Evolutionary conservation across 495 filamentous ascomycete genomes (phyloP), one percentile per base, ranked within the genome.

Genomic region (Collariella sp.): DNA sequence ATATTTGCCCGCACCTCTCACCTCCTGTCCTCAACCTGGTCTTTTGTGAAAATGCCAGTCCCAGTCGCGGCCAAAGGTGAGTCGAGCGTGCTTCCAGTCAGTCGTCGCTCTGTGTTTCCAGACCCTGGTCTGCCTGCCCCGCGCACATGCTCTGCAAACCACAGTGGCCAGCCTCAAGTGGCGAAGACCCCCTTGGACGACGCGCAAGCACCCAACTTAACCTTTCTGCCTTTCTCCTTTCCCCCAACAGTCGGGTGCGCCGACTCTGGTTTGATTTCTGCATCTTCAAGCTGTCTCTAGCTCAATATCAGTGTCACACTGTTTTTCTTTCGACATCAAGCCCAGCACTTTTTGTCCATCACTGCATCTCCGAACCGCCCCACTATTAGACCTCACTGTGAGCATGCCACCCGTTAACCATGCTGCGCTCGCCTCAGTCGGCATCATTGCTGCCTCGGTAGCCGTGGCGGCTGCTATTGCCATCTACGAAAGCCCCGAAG

Each of bases 381-480:
- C 31, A 5, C 20, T 16, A 20, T 33, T 22, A 49, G 5, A 31
- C 26, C 26, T 31, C 26, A 9, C 26, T 11, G 36, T 26, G 33
- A 67, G 46, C 50, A 71, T 71, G 67, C 69, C 69, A 7, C 68
- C 75, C 60, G 66, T 71, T 74, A 78, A 78, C 66, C 72, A 76
- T 45, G 62, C 70, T 60, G 64, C 60, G 20, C 46, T 73, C 41
- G 63, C 72, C 49, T 67, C 74, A 91, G 89, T 83, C 61, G 79
- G 88, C 65, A 84, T 93, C 15, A 80, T 93, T 61, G 85, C 81
- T 56, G 77, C 88, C 13, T 80, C 84, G 38, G 80, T 90, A 20
- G 78, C 88, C 33, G 82, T 89, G 24, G 88, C 87, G 54, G 87
- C 88, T 39, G 87, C 88, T 7, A 82, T 93, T 50, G 89, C 88